These are phyloP conservation scores for Populus tomentosa DNA, from an alignment of 441 rosid genomes.

Conservation along the genomic window DNA sequence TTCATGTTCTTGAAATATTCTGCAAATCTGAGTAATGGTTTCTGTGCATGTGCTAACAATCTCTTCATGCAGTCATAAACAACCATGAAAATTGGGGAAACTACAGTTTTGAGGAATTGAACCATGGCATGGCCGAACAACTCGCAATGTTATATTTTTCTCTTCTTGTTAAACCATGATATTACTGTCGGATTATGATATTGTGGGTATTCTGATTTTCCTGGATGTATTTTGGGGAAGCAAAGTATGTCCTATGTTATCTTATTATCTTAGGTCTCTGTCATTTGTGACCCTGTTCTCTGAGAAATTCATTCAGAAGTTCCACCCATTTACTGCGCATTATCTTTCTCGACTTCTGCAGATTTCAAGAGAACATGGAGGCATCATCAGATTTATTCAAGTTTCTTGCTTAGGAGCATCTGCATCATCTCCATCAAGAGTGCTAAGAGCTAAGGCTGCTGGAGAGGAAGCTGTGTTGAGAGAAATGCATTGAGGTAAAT, in stretches of 20 bases:
- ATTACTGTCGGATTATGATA: background rate
- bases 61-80: too few relatives aligned
- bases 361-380: slow-evolving; percentile 98
- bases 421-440: slow-evolving; percentile 71
- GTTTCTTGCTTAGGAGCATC: slow-evolving; percentile 96
- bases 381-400: slow-evolving; percentile 93
- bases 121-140: slow-evolving; percentile 76
- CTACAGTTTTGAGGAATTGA: slow-evolving; percentile 92
- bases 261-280: background rate
- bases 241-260: background rate
- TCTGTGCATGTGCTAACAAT: too few relatives aligned
- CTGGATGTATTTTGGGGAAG: background rate
- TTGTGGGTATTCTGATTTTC: background rate
- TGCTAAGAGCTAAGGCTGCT: slow-evolving; percentile 85
- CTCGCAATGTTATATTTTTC: slow-evolving; percentile 67
- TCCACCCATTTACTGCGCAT: background rate
- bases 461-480: slow-evolving; percentile 84
- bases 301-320: background rate
- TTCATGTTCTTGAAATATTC: too few relatives aligned
- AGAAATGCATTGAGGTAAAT: slow-evolving; percentile 79
- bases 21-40: too few relatives aligned
- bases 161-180: background rate
- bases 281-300: background rate
- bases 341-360: slow-evolving; percentile 24
- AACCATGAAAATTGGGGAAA: slow-evolving; percentile 65